These are phyloP conservation scores for Microcyclospora pomicola DNA, from an alignment of 2,329 filamentous ascomycete species.

Conservation along the genomic window DNA sequence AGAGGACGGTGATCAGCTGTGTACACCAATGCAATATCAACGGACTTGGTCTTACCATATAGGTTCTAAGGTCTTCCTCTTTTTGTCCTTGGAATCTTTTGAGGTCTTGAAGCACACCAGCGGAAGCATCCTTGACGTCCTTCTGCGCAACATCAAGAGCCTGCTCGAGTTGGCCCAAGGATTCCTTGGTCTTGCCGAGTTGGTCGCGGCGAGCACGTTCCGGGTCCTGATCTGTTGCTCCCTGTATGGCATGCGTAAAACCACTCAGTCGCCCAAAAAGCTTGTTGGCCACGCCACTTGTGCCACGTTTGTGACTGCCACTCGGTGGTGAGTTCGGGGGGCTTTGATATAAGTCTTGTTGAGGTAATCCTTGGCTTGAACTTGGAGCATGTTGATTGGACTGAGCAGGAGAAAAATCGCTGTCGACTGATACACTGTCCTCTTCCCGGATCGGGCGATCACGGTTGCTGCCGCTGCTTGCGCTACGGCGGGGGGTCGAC, in stretches of 20 bases:
- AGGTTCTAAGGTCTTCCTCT: constrained; percentile 80
- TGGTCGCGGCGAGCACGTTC: constrained; percentile 83
- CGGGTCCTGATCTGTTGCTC: constrained; percentile 90
- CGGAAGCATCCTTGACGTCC: constrained; percentile 86
- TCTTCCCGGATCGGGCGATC: constrained; percentile 12
- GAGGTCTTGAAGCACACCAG: constrained; percentile 75
- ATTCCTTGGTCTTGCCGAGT: constrained; percentile 90
- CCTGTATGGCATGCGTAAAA: constrained; percentile 88
- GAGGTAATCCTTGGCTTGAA: constrained; percentile 56
- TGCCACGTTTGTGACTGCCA: constrained; percentile 55
- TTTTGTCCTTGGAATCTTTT: constrained; percentile 91
- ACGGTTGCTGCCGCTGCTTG: constrained; percentile 25
- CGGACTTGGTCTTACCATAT: constrained; percentile 60
- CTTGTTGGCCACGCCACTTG: constrained; percentile 78
- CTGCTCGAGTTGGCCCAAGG: constrained; percentile 73
- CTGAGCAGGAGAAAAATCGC: constrained; percentile 81
- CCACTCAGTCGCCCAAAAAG: constrained; percentile 90
- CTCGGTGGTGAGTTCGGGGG: constrained; percentile 16
- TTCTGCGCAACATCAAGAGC: constrained; percentile 76
- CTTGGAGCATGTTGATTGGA: constrained; percentile 40
- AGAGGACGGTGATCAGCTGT: not conserved
- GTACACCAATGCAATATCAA: constrained; percentile 1
- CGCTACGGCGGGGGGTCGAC: constrained; percentile 52
- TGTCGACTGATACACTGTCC: constrained; percentile 83
- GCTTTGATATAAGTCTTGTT: constrained; percentile 18